Base-by-base conservation (phyloP, 768 basidiomycete genomes). In the Tremella fuciformis region DNA sequence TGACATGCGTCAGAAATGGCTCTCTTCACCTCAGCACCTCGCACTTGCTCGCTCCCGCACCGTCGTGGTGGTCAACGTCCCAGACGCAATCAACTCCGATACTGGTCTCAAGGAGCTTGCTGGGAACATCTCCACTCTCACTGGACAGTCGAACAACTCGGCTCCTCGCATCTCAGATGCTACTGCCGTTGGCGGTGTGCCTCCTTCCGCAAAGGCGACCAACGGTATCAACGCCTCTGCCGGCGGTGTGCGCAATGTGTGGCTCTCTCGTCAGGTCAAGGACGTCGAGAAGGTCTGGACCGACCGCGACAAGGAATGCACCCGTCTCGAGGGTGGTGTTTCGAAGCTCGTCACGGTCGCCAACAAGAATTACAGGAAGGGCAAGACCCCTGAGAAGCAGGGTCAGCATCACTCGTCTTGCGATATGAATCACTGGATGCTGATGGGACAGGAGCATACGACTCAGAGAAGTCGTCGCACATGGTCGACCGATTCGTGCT, bases 351-450 rank as follows among this genome's bases (percentile, higher is more conserved):
- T 71, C 53, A 69, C 72, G 52, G 63, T 72, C 18, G 76, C 70
- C 9, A 64, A 63, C 53, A 78, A 79, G 75, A 77, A 77, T 55
- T 57, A 74, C 25, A 57, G 54, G 13, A 79, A 79, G 65, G 70
- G 66, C 26, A 77, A 79, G 65, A 71, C 74, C 19, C 74, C 78
- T 2, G 63, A 71, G 39, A 64, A 65, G 39, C 64, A 71, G 55
- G 72, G 74, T 66, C 25, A 64, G 71, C 46, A 2, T 48, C 1
- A 29, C 29, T 46, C 34, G 38, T 2, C n/a, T 29, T 34, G 9
- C 38, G 50, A 24, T 39, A 39, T 37, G 18, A 18, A 16, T 34
- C 6, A 34, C 29, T 6, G 11, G 4, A 9, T 40, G 16, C 21
- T 16, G 24, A 48, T 41, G 26, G 51, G 38, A 26, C 54, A 65